Evolutionary conservation across 768 basidiomycete species (phyloP).

Genomic region (Serpula lacrymans): DNA sequence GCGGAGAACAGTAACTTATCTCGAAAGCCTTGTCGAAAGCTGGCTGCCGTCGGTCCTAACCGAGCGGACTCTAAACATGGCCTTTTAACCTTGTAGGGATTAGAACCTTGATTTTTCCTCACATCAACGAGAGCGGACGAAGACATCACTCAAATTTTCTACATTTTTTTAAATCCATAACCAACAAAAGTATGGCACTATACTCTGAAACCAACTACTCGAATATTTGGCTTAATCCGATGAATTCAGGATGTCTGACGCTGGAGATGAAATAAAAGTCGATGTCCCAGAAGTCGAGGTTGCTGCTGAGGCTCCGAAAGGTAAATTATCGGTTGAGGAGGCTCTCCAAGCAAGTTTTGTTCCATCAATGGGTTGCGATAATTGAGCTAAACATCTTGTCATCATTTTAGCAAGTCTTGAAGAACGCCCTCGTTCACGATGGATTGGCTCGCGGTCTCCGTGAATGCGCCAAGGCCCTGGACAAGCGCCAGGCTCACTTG

Average conservation of each 20-base stretch:
- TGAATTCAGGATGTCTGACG: slow-evolving; percentile 82
- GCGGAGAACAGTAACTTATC: background rate
- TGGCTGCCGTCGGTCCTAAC: slow-evolving; percentile 33
- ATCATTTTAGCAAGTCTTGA: slow-evolving; percentile 85
- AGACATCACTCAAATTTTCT: slow-evolving; percentile 58
- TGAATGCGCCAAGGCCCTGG: slow-evolving; percentile 96
- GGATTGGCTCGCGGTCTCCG: slow-evolving; percentile 97
- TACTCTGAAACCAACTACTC: slow-evolving; percentile 12
- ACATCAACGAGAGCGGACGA: slow-evolving; percentile 97
- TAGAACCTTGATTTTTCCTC: slow-evolving; percentile 56
- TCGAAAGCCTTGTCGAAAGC: background rate
- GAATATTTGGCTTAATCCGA: background rate
- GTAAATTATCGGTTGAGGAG: slow-evolving; percentile 94
- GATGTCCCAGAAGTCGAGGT: slow-evolving; percentile 73
- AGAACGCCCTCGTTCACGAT: slow-evolving; percentile 97
- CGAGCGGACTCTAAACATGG: slow-evolving; percentile 55
- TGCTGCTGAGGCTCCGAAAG: slow-evolving; percentile 85
- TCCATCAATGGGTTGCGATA: background rate
- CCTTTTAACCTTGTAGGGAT: slow-evolving; percentile 22
- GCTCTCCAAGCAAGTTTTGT: slow-evolving; percentile 69
- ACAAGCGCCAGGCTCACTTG: slow-evolving; percentile 97
- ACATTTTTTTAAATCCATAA: slow-evolving; percentile 18
- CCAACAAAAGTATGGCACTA: slow-evolving; percentile 44
- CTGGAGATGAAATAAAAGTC: slow-evolving; percentile 91
- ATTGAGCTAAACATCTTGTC: slow-evolving; percentile 3